Conservation (phyloP, 305 asterid genomes). For the Fraxinus angustifolia region DNA sequence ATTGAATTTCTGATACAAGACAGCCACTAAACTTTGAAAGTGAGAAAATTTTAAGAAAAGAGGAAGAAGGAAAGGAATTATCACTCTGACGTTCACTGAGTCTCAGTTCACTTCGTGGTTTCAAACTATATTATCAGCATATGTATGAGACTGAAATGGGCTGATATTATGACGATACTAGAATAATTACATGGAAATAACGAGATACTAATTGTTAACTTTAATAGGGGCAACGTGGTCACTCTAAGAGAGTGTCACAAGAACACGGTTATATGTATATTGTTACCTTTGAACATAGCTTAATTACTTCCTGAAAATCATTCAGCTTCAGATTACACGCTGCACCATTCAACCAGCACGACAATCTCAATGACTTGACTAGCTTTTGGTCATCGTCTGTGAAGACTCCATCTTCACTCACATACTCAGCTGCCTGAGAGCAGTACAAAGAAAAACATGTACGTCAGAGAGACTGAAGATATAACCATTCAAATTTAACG, state of each 20-base stretch:
- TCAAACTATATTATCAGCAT: not conserved
- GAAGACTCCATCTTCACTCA: constrained; percentile 41
- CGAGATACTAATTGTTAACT: not conserved
- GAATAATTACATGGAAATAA: not conserved
- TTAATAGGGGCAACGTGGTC: not conserved
- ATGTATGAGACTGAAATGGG: not conserved
- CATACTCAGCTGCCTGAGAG: constrained; percentile 56
- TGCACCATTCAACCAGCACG: constrained; percentile 67
- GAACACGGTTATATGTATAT: constrained; percentile 6
- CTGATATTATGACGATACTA: not conserved
- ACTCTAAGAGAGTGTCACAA: not conserved
- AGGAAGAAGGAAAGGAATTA: not conserved
- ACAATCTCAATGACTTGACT: constrained; percentile 44
- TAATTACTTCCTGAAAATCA: constrained; percentile 44
- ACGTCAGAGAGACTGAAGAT: not conserved
- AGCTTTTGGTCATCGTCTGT: constrained; percentile 42
- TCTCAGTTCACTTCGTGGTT: not conserved
- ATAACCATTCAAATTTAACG: constrained; percentile 1
- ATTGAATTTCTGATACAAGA: not conserved
- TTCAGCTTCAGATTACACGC: constrained; percentile 60
- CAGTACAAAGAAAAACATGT: not conserved
- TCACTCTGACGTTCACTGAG: not conserved
- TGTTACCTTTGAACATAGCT: constrained; percentile 56
- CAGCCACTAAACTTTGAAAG: not conserved
- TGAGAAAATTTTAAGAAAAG: not conserved